Base-by-base conservation (phyloP, 2,329 filamentous ascomycete species). In the Zarea fungicola region DNA sequence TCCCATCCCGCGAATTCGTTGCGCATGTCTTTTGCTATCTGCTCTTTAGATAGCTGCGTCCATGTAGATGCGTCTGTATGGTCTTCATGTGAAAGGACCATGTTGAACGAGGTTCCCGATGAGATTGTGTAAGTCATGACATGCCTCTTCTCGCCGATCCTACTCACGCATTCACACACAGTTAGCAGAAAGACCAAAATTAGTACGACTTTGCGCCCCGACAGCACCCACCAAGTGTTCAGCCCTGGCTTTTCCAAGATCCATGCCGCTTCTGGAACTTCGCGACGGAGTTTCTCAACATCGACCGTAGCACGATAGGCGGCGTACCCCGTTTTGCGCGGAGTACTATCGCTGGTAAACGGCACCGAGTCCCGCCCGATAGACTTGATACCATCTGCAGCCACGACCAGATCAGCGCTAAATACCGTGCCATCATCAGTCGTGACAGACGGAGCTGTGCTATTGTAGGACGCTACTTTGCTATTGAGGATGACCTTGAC, bases 111-210 rank as follows among this genome's bases (percentile, higher is more conserved):
- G 37, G 67, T 63, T 2, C 69, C 69, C 1, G 58, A 60, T 1
- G 68, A 62, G 9, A 75, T 75, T 5, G 60, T 61, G 51, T 72
- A 73, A 1, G 70, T 67, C 69, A 75, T 75, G 11, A 71, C 69
- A 50, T 75, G 71, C 1, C 68, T 55, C 16, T 65, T 56, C 19
- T 68, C 58, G 5, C 70, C 70, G 29, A 73, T 65, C 69, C 67
- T 69, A 8, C 16, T n/a, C 8, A n/a, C 7, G 7, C 9, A 16
- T 37, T n/a, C 34, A 9, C 16, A 21, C n/a, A n/a, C n/a, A n/a
- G n/a, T n/a, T n/a, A n/a, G n/a, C n/a, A n/a, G n/a, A n/a, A n/a
- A n/a, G n/a, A n/a, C n/a, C n/a, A n/a, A n/a, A n/a, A n/a, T n/a
- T n/a, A n/a, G n/a, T n/a, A n/a, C n/a, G n/a, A n/a, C n/a, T n/a